Evolutionary conservation across 148 eudicot genomes (phyloP), one percentile per base, ranked within the genome.

Genomic region (Oxyria digyna): DNA sequence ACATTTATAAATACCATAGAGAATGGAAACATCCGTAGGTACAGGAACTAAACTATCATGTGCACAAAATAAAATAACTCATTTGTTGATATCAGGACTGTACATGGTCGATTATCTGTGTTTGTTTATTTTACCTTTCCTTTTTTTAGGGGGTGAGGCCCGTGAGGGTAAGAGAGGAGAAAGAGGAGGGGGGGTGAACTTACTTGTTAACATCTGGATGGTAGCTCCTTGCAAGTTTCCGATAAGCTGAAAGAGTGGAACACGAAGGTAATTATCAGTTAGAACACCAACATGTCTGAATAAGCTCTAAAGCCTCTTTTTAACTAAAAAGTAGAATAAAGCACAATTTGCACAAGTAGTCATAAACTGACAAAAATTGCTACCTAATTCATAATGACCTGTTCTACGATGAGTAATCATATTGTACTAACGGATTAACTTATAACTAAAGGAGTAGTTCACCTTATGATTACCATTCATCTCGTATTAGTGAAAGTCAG

Each of bases 181-280:
- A 21, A 23, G 38, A 35, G 24, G 20, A 8, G 11, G 9, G 67
- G 62, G 18, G 0, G 73, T 12, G 66, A 62, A 78, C 92, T 86
- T 80, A 94, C 98, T 90, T 94, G 81, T 90, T 94, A 70, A 94
- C 99, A 79, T 94, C 99, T 40, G 99, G 99, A 83, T 94, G 99
- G 78, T 74, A 88, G 78, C 82, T 90, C 79, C 99, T 84, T 15
- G 99, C 99, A 78, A 94, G 99, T 82, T 90, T 94, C 75, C 99
- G 80, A 74, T 94, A 94, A 68, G 97, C 99, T 94, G 88, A 75
- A n/a, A 15, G 35, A 17, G 15, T 33, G 9, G 82, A 45, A 78
- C 13, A 67, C 62, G 74, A 72, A 41, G 21, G 40, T 20, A 26
- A 31, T 57, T 18, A 41, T 62, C 54, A 38, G 68, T 35, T 45